Conservation (phyloP, 2,329 filamentous ascomycete species). For the Capronia epimyces region DNA sequence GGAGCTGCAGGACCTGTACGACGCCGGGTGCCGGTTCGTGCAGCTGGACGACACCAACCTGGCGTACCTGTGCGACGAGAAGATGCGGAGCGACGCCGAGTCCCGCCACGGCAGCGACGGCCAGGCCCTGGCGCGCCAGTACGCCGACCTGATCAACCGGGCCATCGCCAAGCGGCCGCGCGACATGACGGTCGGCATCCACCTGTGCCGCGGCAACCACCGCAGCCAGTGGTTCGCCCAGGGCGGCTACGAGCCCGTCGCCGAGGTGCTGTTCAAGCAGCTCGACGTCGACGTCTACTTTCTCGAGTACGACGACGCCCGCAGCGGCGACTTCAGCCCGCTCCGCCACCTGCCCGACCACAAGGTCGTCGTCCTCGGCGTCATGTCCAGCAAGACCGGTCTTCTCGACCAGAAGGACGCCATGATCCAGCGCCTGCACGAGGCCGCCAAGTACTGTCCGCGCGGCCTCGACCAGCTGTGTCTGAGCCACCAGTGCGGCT, state of each 20-base stretch:
- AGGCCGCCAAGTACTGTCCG: constrained; percentile 47
- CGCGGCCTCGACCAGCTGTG: constrained; percentile 52
- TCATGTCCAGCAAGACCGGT: constrained; percentile 54
- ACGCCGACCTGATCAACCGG: constrained; percentile 52
- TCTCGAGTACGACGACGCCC: constrained; percentile 55
- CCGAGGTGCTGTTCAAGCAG: constrained; percentile 53
- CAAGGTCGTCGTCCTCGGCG: constrained; percentile 53
- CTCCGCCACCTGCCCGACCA: constrained; percentile 50
- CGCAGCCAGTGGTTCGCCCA: constrained; percentile 54
- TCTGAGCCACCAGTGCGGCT: constrained; percentile 55
- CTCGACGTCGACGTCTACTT: constrained; percentile 56
- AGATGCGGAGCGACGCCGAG: constrained; percentile 51
- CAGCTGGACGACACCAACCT: constrained; percentile 57
- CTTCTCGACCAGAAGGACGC: constrained; percentile 49
- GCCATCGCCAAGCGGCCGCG: constrained; percentile 49
- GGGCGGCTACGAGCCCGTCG: constrained; percentile 55
- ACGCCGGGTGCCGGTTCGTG: constrained; percentile 52
- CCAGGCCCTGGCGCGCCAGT: constrained; percentile 46
- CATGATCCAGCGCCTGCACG: constrained; percentile 41
- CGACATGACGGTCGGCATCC: constrained; percentile 54
- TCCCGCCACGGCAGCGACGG: constrained; percentile 47
- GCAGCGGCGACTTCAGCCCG: constrained; percentile 52
- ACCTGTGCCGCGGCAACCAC: constrained; percentile 55
- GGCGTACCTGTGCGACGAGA: constrained; percentile 54
- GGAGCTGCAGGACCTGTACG: constrained; percentile 51